Evolutionary conservation across 495 filamentous ascomycete species (phyloP).

Genomic region (Penicillium lividum): DNA sequence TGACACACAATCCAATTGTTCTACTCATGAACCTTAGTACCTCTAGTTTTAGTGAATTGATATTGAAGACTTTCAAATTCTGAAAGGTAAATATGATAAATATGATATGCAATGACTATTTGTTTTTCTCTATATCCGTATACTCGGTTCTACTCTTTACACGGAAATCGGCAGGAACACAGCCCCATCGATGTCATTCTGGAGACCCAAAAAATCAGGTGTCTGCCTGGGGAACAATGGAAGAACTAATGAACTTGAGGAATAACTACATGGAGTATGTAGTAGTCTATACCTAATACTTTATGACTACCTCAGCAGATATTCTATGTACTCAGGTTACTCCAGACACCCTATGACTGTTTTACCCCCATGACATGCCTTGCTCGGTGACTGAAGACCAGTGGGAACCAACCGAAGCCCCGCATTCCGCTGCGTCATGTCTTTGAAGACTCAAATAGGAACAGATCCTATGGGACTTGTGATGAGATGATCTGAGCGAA

Average conservation of each 20-base stretch:
- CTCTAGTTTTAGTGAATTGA: neutral
- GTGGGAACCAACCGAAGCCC: slow-evolving; percentile 27
- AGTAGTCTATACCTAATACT: no score
- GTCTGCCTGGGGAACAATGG: neutral
- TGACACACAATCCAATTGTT: slow-evolving; percentile 27
- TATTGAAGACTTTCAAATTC: no score
- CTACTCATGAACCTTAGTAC: neutral
- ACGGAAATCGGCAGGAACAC: slow-evolving; percentile 12
- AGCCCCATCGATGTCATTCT: slow-evolving; percentile 30
- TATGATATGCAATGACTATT: neutral
- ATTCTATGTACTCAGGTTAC: no score
- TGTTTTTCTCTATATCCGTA: neutral
- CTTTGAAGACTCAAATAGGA: slow-evolving; percentile 4
- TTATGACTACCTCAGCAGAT: no score
- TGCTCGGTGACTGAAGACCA: slow-evolving; percentile 11
- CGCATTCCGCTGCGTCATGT: slow-evolving; percentile 29
- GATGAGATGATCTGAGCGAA: slow-evolving; percentile 9
- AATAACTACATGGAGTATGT: neutral
- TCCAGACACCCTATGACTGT: no score
- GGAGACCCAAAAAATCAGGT: neutral
- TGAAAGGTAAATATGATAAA: neutral
- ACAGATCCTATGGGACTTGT: neutral
- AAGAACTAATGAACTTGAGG: neutral
- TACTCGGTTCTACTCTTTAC: no score
- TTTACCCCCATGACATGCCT: slow-evolving; percentile 15